Percentiles rank a stretch among this genome's conserved stretches.
Conservation (phyloP, 2,329 filamentous ascomycete species). For the Tolypocladium ophioglossoides region DNA sequence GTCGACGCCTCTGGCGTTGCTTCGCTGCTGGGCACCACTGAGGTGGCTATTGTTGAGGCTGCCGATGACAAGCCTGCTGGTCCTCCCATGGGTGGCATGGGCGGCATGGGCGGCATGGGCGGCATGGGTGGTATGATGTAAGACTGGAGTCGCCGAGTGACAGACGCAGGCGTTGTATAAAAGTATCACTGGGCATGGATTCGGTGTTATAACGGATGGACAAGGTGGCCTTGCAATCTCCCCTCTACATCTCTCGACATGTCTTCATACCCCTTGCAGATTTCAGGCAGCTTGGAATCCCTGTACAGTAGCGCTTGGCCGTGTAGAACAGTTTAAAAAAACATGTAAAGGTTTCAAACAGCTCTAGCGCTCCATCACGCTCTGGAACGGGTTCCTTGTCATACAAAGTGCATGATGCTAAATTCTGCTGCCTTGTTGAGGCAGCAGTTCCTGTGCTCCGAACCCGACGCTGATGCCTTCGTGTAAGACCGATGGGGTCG, state of each 20-base stretch:
- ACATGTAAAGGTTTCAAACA: background rate
- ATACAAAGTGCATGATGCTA: too few species aligned
- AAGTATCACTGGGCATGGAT: conserved; percentile 29
- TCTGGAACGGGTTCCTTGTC: background rate
- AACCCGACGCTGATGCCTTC: background rate
- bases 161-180: conserved; percentile 14
- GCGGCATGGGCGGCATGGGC: conserved; percentile 54
- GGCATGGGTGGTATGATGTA: conserved; percentile 57
- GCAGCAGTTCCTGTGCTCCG: conserved; percentile 5
- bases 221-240: conserved; percentile 22
- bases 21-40: conserved; percentile 91
- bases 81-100: conserved; percentile 52
- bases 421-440: background rate
- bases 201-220: conserved; percentile 32
- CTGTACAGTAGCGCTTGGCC: conserved; percentile 23
- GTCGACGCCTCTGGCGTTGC: conserved; percentile 93
- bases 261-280: conserved; percentile 18
- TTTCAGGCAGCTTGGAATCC: conserved; percentile 15
- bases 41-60: conserved; percentile 95
- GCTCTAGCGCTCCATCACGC: too few species aligned
- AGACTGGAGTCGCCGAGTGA: conserved; percentile 17
- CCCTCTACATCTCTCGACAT: conserved; percentile 18
- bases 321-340: conserved; percentile 17
- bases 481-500: background rate
- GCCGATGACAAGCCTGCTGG: conserved; percentile 77